Base-by-base conservation (phyloP, 169 alveolate genomes). In the Miamiensis avidus region DNA sequence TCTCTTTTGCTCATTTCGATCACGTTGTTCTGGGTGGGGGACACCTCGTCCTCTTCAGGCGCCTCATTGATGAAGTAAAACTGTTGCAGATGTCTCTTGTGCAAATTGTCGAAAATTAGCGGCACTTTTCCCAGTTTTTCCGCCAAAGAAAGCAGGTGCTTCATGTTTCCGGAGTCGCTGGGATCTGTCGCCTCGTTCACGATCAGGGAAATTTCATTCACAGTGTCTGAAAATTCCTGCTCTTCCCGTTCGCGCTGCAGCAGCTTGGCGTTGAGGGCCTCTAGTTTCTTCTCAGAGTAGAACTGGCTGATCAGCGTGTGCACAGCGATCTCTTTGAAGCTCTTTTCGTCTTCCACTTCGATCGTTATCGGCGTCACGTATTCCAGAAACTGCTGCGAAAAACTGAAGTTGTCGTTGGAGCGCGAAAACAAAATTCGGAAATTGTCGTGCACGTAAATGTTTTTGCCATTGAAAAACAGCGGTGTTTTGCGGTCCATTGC, bases 341-440 rank as follows among this genome's bases (percentile, higher is more conserved):
- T 75, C 27, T 75, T 65, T 75, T 75, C 81, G 27, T 75, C 81
- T 75, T 75, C 81, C 0, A 75, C 26, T 75, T 75, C 81, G 69
- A 75, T 75, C 30, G 25, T 75, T 30, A 75, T 75, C 1, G 33
- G 69, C 27, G 26, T 31, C 0, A 75, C 81, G 31, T 75, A 31
- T 0, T 34, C 33, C 69, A 75, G 33, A 25, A 75, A 75, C 25
- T 34, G 31, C 25, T 75, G 81, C 26, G 81, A 75, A 30, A 75
- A 75, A 0, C 69, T 75, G 30, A 75, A 31, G 31, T 65, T 75
- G 64, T 75, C 81, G 0, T 65, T 65, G 31, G 31, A 75, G 28
- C 33, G 33, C 27, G 33, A 31, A 34, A 75, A 25, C 16, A 75
- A 31, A 25, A 75, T 31, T 75, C 81, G 31, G n/a, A 75, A 75